These are phyloP conservation scores for Epicoccum nigrum DNA, from an alignment of 2,329 filamentous ascomycete genomes.

Conservation along the genomic window DNA sequence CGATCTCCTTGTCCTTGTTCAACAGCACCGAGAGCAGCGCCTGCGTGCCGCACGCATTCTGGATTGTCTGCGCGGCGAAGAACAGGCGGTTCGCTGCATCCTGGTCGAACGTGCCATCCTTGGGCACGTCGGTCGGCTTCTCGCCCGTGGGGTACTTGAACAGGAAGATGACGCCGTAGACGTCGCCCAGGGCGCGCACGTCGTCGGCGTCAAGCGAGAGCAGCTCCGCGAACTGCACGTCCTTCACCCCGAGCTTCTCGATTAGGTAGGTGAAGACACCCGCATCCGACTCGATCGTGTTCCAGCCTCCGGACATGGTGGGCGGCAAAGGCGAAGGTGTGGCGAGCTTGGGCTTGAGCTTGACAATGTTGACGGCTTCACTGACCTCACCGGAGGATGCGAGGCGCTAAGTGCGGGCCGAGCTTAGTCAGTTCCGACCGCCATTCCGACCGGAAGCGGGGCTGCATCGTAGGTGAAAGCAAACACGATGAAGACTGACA, in stretches of 20 bases:
- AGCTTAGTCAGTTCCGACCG: constrained; percentile 11
- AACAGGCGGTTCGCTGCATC: constrained; percentile 78
- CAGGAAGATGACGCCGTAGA: constrained; percentile 97
- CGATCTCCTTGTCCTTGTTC: constrained; percentile 75
- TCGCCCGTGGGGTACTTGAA: constrained; percentile 90
- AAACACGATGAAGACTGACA: no score
- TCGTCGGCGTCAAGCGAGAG: constrained; percentile 82
- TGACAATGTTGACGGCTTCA: neutral
- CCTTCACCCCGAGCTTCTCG: constrained; percentile 87
- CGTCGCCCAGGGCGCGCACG: constrained; percentile 64
- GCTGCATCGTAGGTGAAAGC: neutral
- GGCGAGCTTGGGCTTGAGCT: neutral
- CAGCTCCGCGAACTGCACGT: constrained; percentile 96
- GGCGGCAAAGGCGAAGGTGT: neutral
- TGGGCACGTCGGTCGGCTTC: constrained; percentile 68
- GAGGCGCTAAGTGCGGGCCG: constrained; percentile 4
- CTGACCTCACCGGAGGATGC: neutral
- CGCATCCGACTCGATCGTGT: constrained; percentile 98
- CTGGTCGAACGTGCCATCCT: constrained; percentile 82
- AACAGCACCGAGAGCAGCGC: constrained; percentile 89
- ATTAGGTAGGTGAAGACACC: constrained; percentile 98
- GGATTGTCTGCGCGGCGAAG: constrained; percentile 96
- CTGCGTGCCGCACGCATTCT: constrained; percentile 97
- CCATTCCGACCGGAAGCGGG: constrained; percentile 4
- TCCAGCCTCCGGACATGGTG: constrained; percentile 75